A percentile compares a stretch with the other conserved stretches of the same genome.
These are phyloP conservation scores for Botrytis porri DNA, from an alignment of 2,329 filamentous ascomycete species.

Conservation along the genomic window DNA sequence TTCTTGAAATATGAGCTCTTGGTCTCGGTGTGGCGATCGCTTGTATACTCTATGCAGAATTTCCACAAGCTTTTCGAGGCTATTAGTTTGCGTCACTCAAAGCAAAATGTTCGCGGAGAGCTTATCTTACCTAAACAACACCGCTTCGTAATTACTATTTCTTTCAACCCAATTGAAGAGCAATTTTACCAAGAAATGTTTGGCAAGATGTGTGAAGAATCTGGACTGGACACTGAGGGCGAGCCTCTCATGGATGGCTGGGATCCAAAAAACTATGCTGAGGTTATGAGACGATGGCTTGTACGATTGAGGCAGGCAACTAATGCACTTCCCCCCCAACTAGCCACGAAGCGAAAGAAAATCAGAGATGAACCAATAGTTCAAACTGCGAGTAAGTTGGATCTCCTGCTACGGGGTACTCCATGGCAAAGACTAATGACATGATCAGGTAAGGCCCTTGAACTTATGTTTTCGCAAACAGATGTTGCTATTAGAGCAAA, in stretches of 20 bases:
- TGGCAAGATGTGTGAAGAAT: conserved; percentile 68
- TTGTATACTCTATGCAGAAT: conserved; percentile 56
- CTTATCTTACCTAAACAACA: conserved; percentile 78
- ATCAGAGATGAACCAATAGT: conserved; percentile 59
- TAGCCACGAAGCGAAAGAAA: conserved; percentile 52
- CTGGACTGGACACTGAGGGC: conserved; percentile 52
- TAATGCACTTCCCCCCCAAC: conserved; percentile 59
- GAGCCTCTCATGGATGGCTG: conserved; percentile 59
- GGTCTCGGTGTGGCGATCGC: conserved; percentile 66
- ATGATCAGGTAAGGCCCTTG: conserved; percentile 65
- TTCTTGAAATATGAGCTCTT: conserved; percentile 82
- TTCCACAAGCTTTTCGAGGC: conserved; percentile 68
- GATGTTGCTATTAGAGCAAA: conserved; percentile 64
- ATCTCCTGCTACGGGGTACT: neutral
- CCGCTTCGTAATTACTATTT: conserved; percentile 81
- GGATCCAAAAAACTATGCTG: conserved; percentile 58
- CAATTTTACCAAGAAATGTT: conserved; percentile 81
- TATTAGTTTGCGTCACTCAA: conserved; percentile 82
- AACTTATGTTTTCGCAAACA: conserved; percentile 87
- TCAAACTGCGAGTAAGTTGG: conserved; percentile 69
- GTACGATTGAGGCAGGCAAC: conserved; percentile 76
- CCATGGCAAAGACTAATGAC: neutral
- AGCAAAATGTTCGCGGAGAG: conserved; percentile 75
- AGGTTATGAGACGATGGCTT: conserved; percentile 77
- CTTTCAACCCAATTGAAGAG: conserved; percentile 87